Base-by-base conservation (phyloP, 2,329 filamentous ascomycete species). In the Thelonectria rubi region DNA sequence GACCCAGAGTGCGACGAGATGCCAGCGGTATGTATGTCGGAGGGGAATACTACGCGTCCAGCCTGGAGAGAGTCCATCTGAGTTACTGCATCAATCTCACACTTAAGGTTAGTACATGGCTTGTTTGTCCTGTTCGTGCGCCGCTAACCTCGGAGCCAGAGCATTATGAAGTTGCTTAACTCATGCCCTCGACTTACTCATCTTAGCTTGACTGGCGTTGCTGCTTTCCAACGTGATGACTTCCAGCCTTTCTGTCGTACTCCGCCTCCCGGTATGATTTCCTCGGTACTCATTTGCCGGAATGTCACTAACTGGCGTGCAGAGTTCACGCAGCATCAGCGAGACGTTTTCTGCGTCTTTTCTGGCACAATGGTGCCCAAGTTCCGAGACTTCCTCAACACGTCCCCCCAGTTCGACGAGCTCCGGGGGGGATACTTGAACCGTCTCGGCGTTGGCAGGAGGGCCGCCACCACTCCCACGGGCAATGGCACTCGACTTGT, bases 281-380 rank as follows among this genome's bases (percentile, higher is more conserved):
- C 12, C 63, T 17, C 4, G 15, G 30, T n/a, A 9, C 10, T 7
- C n/a, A 39, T 20, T 9, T 47, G 21, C 9, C 11, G 3, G 37
- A 9, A 49, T 24, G 12, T 42, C 58, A 51, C 74, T 79, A 56
- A 79, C 63, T 20, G 5, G 6, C 7, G n/a, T 15, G 3, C 58
- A 88, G 95, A 98, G 77, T 99, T 99, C 75, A 98, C 94, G 17
- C 91, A 94, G 48, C 93, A 97, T 73, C 95, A 99, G 76, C 88
- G 95, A 65, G 90, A 94, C 54, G 93, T 98, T 8, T 99, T 99
- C 75, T 99, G 95, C 73, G 95, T 99, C 55, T 99, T 99, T 77
- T 97, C 94, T 2, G 94, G 95, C 6, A 85, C 87, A 24, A 94
- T 94, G 57, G 94, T 99, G 2, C 81, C 82, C 43, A 86, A 87